A percentile compares a stretch with the other conserved stretches of the same genome.
Evolutionary conservation across 148 eudicot species (phyloP).

Genomic region (Chenopodium quinoa): DNA sequence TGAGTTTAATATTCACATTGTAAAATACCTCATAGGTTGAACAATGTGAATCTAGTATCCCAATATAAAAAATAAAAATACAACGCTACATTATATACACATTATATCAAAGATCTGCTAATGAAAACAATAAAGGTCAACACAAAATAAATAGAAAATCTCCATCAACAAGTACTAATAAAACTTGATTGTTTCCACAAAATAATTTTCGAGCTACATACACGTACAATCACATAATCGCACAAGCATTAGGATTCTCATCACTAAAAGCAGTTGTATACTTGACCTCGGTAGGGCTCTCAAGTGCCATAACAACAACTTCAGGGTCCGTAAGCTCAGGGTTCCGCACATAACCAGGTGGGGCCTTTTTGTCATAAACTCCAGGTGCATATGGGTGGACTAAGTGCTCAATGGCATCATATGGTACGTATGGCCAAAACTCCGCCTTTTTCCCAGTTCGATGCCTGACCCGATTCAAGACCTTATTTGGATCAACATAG

Average conservation of each 20-base stretch:
- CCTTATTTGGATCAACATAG: constrained; percentile 52
- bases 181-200: no score
- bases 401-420: constrained; percentile 39
- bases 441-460: constrained; percentile 55
- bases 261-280: constrained; percentile 61
- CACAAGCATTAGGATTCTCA: constrained; percentile 62
- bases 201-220: neutral
- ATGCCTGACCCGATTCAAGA: constrained; percentile 42
- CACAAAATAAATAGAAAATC: neutral
- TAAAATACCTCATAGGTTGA: no score
- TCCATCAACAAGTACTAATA: no score
- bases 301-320: constrained; percentile 33
- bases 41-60: no score
- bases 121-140: no score
- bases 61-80: no score
- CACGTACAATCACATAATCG: constrained; percentile 36
- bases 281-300: constrained; percentile 48
- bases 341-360: constrained; percentile 53
- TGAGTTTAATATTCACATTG: no score
- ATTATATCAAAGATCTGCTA: no score
- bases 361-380: constrained; percentile 58
- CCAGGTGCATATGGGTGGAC: constrained; percentile 58
- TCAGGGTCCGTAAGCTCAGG: constrained; percentile 32
- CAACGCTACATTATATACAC: no score
- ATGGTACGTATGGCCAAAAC: constrained; percentile 60